Base-by-base conservation (phyloP, 1,284 basidiomycete species). In the Malassezia globosa region DNA sequence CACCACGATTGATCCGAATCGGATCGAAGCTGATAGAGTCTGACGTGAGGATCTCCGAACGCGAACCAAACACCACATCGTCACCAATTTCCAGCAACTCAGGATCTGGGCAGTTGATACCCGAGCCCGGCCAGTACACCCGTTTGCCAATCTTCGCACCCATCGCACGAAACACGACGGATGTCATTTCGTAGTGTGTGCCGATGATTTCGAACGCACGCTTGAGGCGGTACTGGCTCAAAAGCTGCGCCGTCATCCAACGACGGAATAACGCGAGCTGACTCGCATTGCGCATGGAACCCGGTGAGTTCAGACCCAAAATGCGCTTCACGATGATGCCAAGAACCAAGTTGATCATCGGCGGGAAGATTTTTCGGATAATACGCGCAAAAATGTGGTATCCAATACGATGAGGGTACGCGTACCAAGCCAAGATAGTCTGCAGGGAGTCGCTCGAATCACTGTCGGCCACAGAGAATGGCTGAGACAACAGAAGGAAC, bases 151-250 rank as follows among this genome's bases (percentile, higher is more conserved):
- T 64, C 23, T 61, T 60, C 18, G 68, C 66, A 24, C 68, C 68
- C 68, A 71, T 69, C 7, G 65, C 64, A 47, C 68, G 64, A 56
- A 63, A 71, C 37, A 71, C 56, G 40, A 69, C 66, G 40, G 68
- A 71, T 6, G 60, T 63, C 68, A 71, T 71, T 40, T 71, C 68
- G 58, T 71, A 71, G 51, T 71, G 68, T 11, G 68, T 71, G 29
- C 68, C 68, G 26, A 71, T 51, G 38, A 71, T 63, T 25, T 58
- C 51, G 19, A 71, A 56, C 14, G 68, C 66, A 18, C 63, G 61
- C 38, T 61, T 60, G 18, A 71, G 55, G 31, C 61, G 60, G 5
- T 60, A 54, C 49, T 69, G 68, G 16, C 58, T 66, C 2, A 69
- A 60, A 16, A 71, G 59, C 55, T 64, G 63, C 38, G 51, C 50